Evolutionary conservation across 2,329 filamentous ascomycete species (phyloP).

Genomic region (Plenodomus biglobosus): DNA sequence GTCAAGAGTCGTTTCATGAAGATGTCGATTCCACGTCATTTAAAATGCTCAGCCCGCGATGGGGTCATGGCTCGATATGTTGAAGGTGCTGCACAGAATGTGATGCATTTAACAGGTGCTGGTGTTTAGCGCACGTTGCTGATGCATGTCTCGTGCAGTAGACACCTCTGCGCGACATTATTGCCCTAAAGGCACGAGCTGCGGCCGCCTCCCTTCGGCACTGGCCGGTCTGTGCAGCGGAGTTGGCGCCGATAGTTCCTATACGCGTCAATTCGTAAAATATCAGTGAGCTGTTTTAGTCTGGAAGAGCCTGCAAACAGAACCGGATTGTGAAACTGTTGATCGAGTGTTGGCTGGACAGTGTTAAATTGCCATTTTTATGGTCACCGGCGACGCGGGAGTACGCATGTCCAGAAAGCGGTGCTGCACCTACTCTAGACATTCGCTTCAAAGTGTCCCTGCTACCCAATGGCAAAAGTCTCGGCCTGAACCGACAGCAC

Average conservation of each 20-base stretch:
- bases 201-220: background rate
- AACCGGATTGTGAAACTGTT: background rate
- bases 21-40: background rate
- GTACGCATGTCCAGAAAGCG: background rate
- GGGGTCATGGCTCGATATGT: background rate
- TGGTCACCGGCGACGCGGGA: background rate
- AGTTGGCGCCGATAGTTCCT: background rate
- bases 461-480: background rate
- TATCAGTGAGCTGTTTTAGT: background rate
- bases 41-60: background rate
- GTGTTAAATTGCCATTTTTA: background rate
- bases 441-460: too few species aligned
- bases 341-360: too few species aligned
- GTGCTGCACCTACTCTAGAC: background rate
- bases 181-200: background rate
- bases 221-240: background rate
- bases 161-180: background rate
- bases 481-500: background rate
- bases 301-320: background rate
- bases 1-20: background rate
- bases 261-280: background rate
- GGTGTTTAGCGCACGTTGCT: background rate
- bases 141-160: background rate
- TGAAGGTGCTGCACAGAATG: background rate
- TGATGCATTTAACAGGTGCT: background rate